Evolutionary conservation across 2,329 filamentous ascomycete genomes (phyloP).

Genomic region (Exserohilum turcica): DNA sequence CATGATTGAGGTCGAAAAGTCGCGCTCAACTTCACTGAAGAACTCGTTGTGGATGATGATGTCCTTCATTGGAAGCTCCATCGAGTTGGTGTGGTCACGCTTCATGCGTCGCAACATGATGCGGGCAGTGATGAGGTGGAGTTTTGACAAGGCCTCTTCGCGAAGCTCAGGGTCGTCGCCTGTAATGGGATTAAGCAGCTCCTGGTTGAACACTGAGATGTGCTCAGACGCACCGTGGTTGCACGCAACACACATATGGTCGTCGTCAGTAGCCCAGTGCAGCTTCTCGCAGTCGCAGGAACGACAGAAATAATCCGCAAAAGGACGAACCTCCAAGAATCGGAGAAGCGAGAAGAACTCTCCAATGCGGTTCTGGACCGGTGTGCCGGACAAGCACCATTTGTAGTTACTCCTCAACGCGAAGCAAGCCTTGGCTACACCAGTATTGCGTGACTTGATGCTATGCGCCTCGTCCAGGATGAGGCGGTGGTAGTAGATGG

Average conservation of each 20-base stretch:
- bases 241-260: slow-evolving; percentile 74
- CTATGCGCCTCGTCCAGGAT: slow-evolving; percentile 95
- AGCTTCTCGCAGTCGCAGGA: slow-evolving; percentile 78
- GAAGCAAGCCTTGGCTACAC: slow-evolving; percentile 94
- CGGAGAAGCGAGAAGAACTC: slow-evolving; percentile 95
- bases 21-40: slow-evolving; percentile 93
- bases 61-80: slow-evolving; percentile 96
- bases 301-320: slow-evolving; percentile 94
- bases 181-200: slow-evolving; percentile 80
- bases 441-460: slow-evolving; percentile 88
- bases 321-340: slow-evolving; percentile 86
- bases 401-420: slow-evolving; percentile 85
- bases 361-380: slow-evolving; percentile 94
- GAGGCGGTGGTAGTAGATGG: slow-evolving; percentile 84
- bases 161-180: slow-evolving; percentile 60
- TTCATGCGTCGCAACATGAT: slow-evolving; percentile 97
- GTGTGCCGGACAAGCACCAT: slow-evolving; percentile 95
- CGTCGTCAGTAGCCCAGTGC: slow-evolving; percentile 79
- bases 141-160: slow-evolving; percentile 73
- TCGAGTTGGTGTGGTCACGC: slow-evolving; percentile 87
- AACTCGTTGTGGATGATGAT: slow-evolving; percentile 92
- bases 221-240: slow-evolving; percentile 68
- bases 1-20: slow-evolving; percentile 97
- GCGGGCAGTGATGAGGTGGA: slow-evolving; percentile 85
- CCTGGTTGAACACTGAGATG: slow-evolving; percentile 90